A percentile compares a stretch with the other conserved stretches of the same genome.
Conservation (phyloP, 805 yeast species). For the Tetrapisispora pingtungensis region DNA sequence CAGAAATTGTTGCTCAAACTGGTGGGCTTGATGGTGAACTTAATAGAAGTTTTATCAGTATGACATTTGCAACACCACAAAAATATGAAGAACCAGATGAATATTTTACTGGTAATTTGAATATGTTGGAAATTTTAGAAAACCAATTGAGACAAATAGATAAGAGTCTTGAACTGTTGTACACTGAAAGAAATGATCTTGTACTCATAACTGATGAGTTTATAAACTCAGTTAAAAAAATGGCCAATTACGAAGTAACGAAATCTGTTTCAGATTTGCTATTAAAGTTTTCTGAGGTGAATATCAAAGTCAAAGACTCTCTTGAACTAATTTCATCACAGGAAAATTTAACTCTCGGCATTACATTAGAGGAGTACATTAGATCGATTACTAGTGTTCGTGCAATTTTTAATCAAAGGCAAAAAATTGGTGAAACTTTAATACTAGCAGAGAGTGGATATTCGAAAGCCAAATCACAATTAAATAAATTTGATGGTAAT, state of each 20-base stretch:
- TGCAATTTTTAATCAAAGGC: conserved; percentile 62
- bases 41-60: conserved; percentile 57
- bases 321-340: conserved; percentile 70
- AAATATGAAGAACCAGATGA: conserved; percentile 70
- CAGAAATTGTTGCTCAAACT: conserved; percentile 13
- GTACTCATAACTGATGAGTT: conserved; percentile 60
- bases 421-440: conserved; percentile 39
- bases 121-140: conserved; percentile 62
- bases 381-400: conserved; percentile 69
- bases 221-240: conserved; percentile 41
- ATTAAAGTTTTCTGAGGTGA: conserved; percentile 59
- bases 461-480: conserved; percentile 2
- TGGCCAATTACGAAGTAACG: conserved; percentile 68
- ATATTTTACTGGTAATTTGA: conserved; percentile 59
- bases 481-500: background rate
- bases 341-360: conserved; percentile 75
- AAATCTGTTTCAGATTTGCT: conserved; percentile 53
- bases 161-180: conserved; percentile 60
- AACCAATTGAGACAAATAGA: conserved; percentile 56
- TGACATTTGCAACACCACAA: conserved; percentile 53
- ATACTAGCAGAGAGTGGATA: conserved; percentile 38
- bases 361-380: conserved; percentile 77
- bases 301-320: conserved; percentile 58
- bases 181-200: conserved; percentile 65
- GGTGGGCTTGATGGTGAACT: conserved; percentile 37